Base-by-base conservation (phyloP, 78 protist genomes). In the Speleostelium caveatum region DNA sequence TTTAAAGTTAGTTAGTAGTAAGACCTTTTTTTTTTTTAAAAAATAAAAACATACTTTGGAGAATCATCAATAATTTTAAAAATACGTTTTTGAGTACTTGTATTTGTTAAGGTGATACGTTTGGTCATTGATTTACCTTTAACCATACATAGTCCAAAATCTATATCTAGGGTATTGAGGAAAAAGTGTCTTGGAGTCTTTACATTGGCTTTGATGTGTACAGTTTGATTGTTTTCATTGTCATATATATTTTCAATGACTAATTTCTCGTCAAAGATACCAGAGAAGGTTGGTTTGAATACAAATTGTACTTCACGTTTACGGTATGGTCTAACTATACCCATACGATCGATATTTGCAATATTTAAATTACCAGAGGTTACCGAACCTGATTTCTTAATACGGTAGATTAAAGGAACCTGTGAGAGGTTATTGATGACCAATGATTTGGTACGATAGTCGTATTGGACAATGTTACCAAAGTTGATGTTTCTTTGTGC, bases 211-310 rank as follows among this genome's bases (percentile, higher is more conserved):
- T 95, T 95, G 63, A 95, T 76, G 17, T 59, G 68, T 17, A 94
- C 73, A 19, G 28, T 90, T 26, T 86, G 94, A 41, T 72, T 71
- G 61, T 86, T 87, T 4, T 5, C 73, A 35, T 28, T 73, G 32
- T 92, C 95, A 33, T 92, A 87, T 5, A 95, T 74, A 69, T 95
- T 95, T 28, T 67, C 93, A 41, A 95, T 78, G 19, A 76, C 39
- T 39, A 95, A 72, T 5, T 89, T 42, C 77, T 93, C 95, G 42
- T 68, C 60, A 66, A 93, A 95, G 7, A 49, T 30, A 10, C 95
- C 97, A 7, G 89, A 26, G 8, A 95, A 76, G 2, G 97, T 67
- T 32, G 97, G 97, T 33, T 85, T 58, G 69, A 95, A 95, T 45
- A 80, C 88, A 62, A 95, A 87, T 42, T 67, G 86, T 6, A 95